phyloP scores from a whole-genome alignment of 2,329 filamentous ascomycete genomes.

The Cordyceps pruinosa region DNA sequence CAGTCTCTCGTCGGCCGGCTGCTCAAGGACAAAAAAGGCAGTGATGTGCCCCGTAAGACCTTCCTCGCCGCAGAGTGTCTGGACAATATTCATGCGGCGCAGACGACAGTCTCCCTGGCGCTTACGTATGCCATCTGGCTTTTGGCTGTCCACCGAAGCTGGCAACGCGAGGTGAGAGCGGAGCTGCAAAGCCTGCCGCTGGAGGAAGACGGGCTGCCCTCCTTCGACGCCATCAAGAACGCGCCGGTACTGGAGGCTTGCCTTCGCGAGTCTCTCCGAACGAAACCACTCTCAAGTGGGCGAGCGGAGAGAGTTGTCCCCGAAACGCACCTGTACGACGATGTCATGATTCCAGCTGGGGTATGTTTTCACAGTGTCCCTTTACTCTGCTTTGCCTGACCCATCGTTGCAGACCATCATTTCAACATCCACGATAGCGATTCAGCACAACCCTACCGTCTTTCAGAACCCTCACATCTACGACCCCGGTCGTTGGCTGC shows the following conservation, averaged over 20 bases:
- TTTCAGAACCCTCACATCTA: conserved; percentile 3
- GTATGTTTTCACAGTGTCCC: neutral
- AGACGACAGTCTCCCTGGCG: neutral
- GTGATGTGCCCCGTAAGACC: neutral
- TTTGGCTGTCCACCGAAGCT: conserved; percentile 1
- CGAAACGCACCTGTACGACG: neutral
- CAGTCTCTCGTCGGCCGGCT: neutral
- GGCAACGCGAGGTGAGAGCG: neutral
- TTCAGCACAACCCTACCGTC: neutral
- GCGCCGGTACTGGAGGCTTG: neutral
- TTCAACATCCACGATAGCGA: neutral
- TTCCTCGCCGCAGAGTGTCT: conserved; percentile 1
- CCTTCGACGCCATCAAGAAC: conserved; percentile 2
- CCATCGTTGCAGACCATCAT: neutral
- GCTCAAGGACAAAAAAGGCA: neutral
- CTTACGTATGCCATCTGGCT: conserved; percentile 1
- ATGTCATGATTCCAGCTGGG: conserved; percentile 1
- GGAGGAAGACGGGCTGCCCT: neutral
- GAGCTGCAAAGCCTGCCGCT: neutral
- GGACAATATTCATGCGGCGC: conserved; percentile 4
- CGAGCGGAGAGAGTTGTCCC: conserved; percentile 2
- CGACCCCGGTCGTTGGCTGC: conserved; percentile 6
- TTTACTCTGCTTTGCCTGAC: neutral
- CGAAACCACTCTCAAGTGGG: neutral
- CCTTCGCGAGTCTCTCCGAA: conserved; percentile 1